These are phyloP conservation scores for Globisporangium parvum DNA, from an alignment of 352 stramenopile species.

Conservation along the genomic window DNA sequence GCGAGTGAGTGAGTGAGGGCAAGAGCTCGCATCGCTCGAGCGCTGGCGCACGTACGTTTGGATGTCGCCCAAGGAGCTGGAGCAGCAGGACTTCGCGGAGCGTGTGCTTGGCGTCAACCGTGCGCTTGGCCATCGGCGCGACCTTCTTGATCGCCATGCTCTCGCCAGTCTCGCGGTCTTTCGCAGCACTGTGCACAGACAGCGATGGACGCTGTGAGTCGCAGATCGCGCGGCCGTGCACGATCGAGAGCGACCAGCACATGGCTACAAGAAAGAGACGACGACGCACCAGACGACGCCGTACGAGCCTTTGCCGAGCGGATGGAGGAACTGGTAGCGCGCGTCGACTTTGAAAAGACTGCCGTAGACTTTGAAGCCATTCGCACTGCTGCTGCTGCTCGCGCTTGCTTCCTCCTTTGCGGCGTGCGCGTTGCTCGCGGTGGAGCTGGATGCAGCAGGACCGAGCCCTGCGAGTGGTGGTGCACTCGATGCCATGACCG, in stretches of 20 bases:
- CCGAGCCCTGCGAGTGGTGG: too few species aligned
- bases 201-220: too few species aligned
- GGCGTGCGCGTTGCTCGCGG: too few species aligned
- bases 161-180: slow-evolving; percentile 64
- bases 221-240: too few species aligned
- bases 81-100: slow-evolving; percentile 85
- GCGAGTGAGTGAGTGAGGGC: too few species aligned
- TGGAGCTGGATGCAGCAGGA: too few species aligned
- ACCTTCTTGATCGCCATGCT: slow-evolving; percentile 91
- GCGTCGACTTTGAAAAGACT: slow-evolving; percentile 78
- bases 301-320: slow-evolving; percentile 89
- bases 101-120: slow-evolving; percentile 81
- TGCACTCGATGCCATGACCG: too few species aligned
- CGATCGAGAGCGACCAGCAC: too few species aligned
- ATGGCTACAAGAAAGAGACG: too few species aligned
- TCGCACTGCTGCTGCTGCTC: slow-evolving; percentile 1
- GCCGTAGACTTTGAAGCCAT: slow-evolving; percentile 73
- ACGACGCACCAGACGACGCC: slow-evolving; percentile 77
- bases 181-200: slow-evolving; percentile 42
- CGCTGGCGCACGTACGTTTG: slow-evolving; percentile 76
- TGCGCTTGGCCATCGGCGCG: slow-evolving; percentile 79
- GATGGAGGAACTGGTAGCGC: slow-evolving; percentile 84
- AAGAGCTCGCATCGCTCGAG: too few species aligned
- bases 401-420: neutral
- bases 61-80: slow-evolving; percentile 83